A percentile compares a stretch with the other conserved stretches of the same genome.
phyloP scores from a whole-genome alignment of 2,329 filamentous ascomycete genomes.

The Mollisia scopiformis region DNA sequence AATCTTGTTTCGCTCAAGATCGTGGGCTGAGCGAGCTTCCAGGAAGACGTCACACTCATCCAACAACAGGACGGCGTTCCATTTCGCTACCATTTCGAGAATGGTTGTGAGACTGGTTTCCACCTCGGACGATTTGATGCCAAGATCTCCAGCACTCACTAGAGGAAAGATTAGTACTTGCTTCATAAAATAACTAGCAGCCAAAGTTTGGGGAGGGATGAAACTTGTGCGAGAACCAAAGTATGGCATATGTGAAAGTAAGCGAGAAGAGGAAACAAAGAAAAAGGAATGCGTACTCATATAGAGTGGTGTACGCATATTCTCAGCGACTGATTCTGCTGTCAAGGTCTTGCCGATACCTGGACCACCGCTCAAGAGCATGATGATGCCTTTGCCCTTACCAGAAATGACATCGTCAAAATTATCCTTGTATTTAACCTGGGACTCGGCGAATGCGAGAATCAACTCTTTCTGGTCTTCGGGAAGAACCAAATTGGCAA shows the following conservation, averaged over 20 bases:
- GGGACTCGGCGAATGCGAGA: constrained; percentile 51
- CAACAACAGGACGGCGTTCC: constrained; percentile 72
- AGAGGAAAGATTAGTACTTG: too few species aligned
- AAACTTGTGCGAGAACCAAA: too few species aligned
- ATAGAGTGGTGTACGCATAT: constrained; percentile 32
- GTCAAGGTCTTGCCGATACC: constrained; percentile 52
- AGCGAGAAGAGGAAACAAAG: too few species aligned
- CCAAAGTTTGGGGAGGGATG: too few species aligned
- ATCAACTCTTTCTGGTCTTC: constrained; percentile 54
- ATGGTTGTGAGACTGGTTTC: constrained; percentile 63
- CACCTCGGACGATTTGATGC: constrained; percentile 38
- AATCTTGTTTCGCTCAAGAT: constrained; percentile 45
- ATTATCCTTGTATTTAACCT: constrained; percentile 42
- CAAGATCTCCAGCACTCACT: constrained; percentile 35
- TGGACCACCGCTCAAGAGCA: constrained; percentile 50
- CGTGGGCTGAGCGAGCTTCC: constrained; percentile 32
- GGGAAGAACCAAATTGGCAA: constrained; percentile 52
- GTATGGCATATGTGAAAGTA: too few species aligned
- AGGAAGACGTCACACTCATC: constrained; percentile 72
- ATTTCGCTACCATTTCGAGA: constrained; percentile 72
- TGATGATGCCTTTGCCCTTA: constrained; percentile 54
- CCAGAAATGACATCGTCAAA: constrained; percentile 57
- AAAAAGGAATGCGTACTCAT: too few species aligned
- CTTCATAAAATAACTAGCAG: too few species aligned
- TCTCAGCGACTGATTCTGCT: constrained; percentile 34